Evolutionary conservation across 331 rosid species (phyloP).

Genomic region (Prunus yedoensis): DNA sequence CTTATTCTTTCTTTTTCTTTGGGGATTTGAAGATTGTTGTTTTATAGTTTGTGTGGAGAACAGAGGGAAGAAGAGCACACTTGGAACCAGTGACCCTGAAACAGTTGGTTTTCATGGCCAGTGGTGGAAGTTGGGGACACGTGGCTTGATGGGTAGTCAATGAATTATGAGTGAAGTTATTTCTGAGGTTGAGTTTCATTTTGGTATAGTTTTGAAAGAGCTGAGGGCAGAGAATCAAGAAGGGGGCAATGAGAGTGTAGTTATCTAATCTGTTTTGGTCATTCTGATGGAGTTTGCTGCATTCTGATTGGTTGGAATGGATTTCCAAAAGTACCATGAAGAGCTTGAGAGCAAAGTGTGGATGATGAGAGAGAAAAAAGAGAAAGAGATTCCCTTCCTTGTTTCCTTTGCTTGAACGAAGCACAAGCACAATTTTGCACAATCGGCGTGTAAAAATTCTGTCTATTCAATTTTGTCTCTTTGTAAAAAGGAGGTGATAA

Average conservation of each 20-base stretch:
- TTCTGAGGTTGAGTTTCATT: constrained; percentile 42
- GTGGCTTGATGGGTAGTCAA: constrained; percentile 44
- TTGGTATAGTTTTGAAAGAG: constrained; percentile 18
- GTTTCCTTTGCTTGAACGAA: background rate
- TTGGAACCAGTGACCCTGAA: constrained; percentile 18
- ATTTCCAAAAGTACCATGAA: constrained; percentile 40
- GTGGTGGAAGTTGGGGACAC: constrained; percentile 58
- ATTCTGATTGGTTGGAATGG: constrained; percentile 69
- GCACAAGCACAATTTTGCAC: background rate
- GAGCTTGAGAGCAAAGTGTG: constrained; percentile 15
- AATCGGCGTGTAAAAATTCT: constrained; percentile 12
- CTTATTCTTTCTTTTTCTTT: background rate
- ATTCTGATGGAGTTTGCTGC: constrained; percentile 55
- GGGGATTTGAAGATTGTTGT: constrained; percentile 26
- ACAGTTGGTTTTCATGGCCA: constrained; percentile 31
- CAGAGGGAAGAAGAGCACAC: background rate
- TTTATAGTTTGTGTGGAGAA: constrained; percentile 46
- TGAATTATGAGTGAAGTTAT: constrained; percentile 11
- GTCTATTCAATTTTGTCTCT: constrained; percentile 23
- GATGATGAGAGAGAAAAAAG: constrained; percentile 48
- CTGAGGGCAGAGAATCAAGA: background rate
- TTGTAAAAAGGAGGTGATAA: constrained; percentile 34
- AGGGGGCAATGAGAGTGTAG: background rate
- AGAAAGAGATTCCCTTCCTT: background rate
- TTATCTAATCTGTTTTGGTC: constrained; percentile 46